Base-by-base conservation (phyloP, 352 stramenopile species). In the Stramenopiles sp. region DNA sequence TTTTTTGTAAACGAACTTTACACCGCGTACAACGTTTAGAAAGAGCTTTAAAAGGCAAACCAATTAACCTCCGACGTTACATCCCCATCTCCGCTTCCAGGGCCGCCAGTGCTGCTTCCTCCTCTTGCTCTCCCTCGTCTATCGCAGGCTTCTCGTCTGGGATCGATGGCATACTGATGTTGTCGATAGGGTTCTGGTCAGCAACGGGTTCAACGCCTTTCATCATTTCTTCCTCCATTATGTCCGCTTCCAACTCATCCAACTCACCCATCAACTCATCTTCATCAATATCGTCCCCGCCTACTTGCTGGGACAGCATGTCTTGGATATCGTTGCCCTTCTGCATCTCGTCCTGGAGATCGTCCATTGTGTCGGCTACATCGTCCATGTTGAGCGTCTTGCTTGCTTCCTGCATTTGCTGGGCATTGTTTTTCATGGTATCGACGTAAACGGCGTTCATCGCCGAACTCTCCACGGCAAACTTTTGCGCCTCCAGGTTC, bases 281-380 rank as follows among this genome's bases (percentile, higher is more conserved):
- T 76, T 97, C 93, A 74, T 91, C 81, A 77, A 87, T 89, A 37
- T 96, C 81, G 25, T 95, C 81, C n/a, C 89, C 87, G 77, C 94
- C 89, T 0, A 96, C 84, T n/a, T 91, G 89, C 79, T 96, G 88
- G 34, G 89, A 92, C 80, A 98, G 95, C 4, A 92, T 92, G 73
- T 86, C 81, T 30, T 85, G 89, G 77, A 98, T 96, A 83, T 97
- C 91, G 77, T 96, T 86, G 0, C 90, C 91, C 73, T 89, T 88
- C 63, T 94, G 90, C 92, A 97, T 97, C 79, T 97, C 90, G 80
- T 97, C 92, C 81, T 95, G 91, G 79, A 97, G 96, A 76, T 96
- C 89, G 82, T 97, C 94, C 92, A 98, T 98, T 74, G 97, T 90
- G 77, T 97, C 94, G 81, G 97, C 92, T 68, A 98, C 93, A 76